These are phyloP conservation scores for Pythium coloratum DNA, from an alignment of 352 stramenopile genomes.

Conservation along the genomic window DNA sequence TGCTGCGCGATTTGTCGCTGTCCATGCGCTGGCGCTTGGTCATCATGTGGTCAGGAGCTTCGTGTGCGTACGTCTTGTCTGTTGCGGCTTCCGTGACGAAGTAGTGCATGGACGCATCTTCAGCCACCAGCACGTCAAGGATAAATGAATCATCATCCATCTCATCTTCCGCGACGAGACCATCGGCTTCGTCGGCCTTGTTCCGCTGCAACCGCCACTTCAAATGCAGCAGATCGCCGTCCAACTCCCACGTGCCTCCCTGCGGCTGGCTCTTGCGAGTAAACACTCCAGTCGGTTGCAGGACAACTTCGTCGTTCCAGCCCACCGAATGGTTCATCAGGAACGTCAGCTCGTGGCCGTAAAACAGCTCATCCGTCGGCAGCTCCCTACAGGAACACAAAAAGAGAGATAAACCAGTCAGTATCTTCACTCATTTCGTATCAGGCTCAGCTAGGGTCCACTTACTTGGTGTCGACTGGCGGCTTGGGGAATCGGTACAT, in stretches of 20 bases:
- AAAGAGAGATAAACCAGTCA: not conserved
- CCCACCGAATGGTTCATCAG: conserved; percentile 73
- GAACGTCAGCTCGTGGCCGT: conserved; percentile 78
- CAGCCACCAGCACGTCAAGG: conserved; percentile 73
- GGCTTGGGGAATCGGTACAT: conserved; percentile 73
- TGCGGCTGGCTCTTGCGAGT: conserved; percentile 62
- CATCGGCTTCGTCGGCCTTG: conserved; percentile 30
- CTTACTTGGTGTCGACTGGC: conserved; percentile 60
- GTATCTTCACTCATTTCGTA: not conserved
- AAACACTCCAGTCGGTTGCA: conserved; percentile 60
- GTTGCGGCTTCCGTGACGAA: conserved; percentile 70
- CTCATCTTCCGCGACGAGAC: conserved; percentile 26
- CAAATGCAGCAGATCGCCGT: conserved; percentile 80
- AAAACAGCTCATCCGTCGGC: conserved; percentile 65
- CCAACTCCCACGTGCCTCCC: conserved; percentile 74
- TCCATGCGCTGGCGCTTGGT: conserved; percentile 44
- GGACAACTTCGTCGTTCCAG: conserved; percentile 76
- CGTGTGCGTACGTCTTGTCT: conserved; percentile 63
- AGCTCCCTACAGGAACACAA: conserved; percentile 41
- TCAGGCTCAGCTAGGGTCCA: not conserved
- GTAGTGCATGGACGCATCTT: conserved; percentile 75
- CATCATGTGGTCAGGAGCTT: conserved; percentile 61
- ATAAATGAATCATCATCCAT: conserved; percentile 57
- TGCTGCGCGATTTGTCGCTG: conserved; percentile 38
- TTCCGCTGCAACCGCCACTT: conserved; percentile 58